These are phyloP conservation scores for Sporothrix dimorphospora DNA, from an alignment of 2,329 filamentous ascomycete species.

Conservation along the genomic window DNA sequence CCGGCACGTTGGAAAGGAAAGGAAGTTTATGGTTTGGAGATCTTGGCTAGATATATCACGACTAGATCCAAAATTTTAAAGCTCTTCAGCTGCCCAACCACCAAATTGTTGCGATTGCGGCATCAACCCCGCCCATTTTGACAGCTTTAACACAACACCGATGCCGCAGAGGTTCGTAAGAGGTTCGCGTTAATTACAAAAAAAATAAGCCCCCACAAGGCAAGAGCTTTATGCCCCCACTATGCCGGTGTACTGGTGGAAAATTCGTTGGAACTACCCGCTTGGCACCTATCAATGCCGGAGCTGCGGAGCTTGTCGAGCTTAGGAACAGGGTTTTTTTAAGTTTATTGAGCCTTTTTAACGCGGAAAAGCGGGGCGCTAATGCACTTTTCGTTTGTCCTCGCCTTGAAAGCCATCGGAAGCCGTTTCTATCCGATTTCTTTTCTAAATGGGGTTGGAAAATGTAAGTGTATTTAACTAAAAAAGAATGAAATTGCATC, in stretches of 20 bases:
- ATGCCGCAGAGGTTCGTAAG: neutral
- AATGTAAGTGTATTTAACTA: neutral
- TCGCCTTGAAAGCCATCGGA: neutral
- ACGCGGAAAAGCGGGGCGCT: neutral
- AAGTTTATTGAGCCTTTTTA: neutral
- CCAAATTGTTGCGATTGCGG: neutral
- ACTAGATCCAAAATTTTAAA: neutral
- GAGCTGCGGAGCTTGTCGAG: no score
- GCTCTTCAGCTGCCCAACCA: neutral
- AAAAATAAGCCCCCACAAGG: neutral
- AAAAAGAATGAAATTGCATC: neutral
- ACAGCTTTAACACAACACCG: neutral
- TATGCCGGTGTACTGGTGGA: neutral
- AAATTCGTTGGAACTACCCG: neutral
- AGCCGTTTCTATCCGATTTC: constrained; percentile 6
- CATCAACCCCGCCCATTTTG: neutral
- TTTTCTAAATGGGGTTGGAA: neutral
- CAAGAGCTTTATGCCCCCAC: neutral
- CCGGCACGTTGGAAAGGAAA: neutral
- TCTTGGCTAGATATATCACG: neutral
- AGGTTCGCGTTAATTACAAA: neutral
- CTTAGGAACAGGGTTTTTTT: neutral
- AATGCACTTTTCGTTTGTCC: neutral
- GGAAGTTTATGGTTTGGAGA: neutral
- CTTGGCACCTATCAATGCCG: constrained; percentile 9